phyloP scores from a whole-genome alignment of 1,139 yeast species.

The Candida sojae region DNA sequence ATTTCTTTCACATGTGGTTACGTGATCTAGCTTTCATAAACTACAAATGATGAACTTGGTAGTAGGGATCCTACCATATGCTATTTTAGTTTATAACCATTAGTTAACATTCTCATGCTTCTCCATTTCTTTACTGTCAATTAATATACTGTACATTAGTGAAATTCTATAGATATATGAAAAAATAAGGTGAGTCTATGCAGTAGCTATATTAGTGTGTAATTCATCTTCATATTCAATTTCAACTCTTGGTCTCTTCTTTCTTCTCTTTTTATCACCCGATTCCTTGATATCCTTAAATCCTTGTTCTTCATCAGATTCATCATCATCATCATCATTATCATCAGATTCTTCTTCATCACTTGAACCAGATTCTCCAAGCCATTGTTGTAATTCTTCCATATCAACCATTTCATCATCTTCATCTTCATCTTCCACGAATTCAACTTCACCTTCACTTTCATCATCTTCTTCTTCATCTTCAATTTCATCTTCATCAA shows the following conservation, averaged over 20 bases:
- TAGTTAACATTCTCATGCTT: no score
- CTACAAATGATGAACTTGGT: no score
- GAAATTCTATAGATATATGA: neutral
- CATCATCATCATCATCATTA: constrained; percentile 34
- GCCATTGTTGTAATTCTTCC: constrained; percentile 90
- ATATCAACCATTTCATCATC: constrained; percentile 89
- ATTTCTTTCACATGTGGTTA: no score
- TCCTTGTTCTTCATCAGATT: constrained; percentile 23
- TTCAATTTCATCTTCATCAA: constrained; percentile 39
- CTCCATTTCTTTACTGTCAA: no score
- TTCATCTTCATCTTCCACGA: constrained; percentile 74
- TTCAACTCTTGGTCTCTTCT: constrained; percentile 72
- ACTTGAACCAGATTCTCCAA: constrained; percentile 60
- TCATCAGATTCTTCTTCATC: constrained; percentile 40
- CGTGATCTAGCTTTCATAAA: no score
- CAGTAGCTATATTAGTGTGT: constrained; percentile 32
- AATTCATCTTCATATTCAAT: constrained; percentile 68
- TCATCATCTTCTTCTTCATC: constrained; percentile 43
- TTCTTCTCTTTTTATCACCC: constrained; percentile 34
- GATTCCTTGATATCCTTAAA: constrained; percentile 41
- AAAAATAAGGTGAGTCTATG: neutral
- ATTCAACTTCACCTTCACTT: constrained; percentile 79
- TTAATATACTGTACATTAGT: neutral
- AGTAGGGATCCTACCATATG: no score
- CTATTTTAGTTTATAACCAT: no score